Conservation (phyloP, 2,329 filamentous ascomycete genomes). For the Sarocladium kiliense region DNA sequence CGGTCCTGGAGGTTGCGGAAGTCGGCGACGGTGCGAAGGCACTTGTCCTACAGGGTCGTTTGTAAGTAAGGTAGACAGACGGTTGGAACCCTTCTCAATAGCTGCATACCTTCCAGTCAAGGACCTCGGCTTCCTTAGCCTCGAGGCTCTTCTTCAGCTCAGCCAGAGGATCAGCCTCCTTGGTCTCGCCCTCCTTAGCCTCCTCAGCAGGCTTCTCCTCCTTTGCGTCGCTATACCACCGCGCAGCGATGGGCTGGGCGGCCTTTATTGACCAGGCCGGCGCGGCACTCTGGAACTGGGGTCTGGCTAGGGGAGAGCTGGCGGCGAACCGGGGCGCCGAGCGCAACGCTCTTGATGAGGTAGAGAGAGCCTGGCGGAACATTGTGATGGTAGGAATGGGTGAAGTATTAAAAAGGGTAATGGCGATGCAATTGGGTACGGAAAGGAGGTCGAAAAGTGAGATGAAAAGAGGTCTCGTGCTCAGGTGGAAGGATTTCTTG, state of each 20-base stretch:
- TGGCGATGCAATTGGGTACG: not conserved
- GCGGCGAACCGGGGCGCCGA: conserved; percentile 30
- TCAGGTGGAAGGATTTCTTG: not conserved
- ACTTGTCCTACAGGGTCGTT: conserved; percentile 70
- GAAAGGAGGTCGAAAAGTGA: not conserved
- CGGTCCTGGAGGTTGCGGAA: conserved; percentile 98
- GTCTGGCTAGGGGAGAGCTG: conserved; percentile 29
- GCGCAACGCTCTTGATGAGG: conserved; percentile 39
- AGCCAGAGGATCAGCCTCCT: conserved; percentile 30
- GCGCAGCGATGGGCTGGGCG: conserved; percentile 26
- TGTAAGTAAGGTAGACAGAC: not conserved
- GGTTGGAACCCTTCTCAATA: not conserved
- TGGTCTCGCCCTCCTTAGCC: conserved; percentile 20
- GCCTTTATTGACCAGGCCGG: conserved; percentile 31
- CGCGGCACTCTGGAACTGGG: conserved; percentile 30
- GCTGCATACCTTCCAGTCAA: conserved; percentile 75
- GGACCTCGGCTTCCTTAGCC: conserved; percentile 45
- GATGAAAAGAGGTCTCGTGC: conserved; percentile 1
- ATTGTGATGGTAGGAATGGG: conserved; percentile 24
- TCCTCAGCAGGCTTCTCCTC: conserved; percentile 26
- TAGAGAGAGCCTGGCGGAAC: conserved; percentile 40
- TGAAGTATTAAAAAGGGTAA: not conserved
- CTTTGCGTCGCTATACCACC: conserved; percentile 47
- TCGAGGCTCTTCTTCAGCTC: conserved; percentile 48
- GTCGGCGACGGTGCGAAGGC: conserved; percentile 88